Base-by-base conservation (phyloP, 352 stramenopile species). In the Pythium vanterpoolii region DNA sequence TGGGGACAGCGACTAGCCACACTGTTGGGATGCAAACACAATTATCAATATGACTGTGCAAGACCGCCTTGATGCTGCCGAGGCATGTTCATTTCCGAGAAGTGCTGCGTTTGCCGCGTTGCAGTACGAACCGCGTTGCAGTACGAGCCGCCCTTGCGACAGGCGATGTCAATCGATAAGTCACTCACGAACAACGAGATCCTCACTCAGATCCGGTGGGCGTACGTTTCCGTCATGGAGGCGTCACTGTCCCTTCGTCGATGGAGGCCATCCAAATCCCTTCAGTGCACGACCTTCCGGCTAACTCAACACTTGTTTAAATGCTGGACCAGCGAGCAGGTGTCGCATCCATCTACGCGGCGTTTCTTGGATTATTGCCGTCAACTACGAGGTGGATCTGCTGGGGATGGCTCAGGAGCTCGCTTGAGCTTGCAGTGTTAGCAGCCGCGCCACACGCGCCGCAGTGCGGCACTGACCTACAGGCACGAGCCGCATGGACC, bases 391-490 rank as follows among this genome's bases (percentile, higher is more conserved):
- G n/a, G 55, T 76, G 9, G 74, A 83, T 36, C 43, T 83, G 31
- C 39, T 77, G 21, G 66, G 63, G 14, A 56, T 66, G 24, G 33
- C 48, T n/a, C 64, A 77, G 9, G 66, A 66, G 10, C 64, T 74
- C 13, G 16, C 23, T 56, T 16, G 73, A 79, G n/a, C 47, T 73
- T 79, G n/a, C 68, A 66, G 8, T 76, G 62, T 50, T 76, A 79
- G 40, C 68, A 79, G 31, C 68, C 66, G 8, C 40, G 64, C 3
- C 31, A 77, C 9, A 23, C 60, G 10, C 64, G 11, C 34, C 45
- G 57, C 13, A 45, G 54, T n/a, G 18, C 33, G 27, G n/a, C n/a
- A n/a, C n/a, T n/a, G n/a, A n/a, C n/a, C n/a, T n/a, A n/a, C n/a
- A n/a, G n/a, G n/a, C n/a, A n/a, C n/a, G n/a, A n/a, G n/a, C n/a